These are phyloP conservation scores for Castanea sativa DNA, from an alignment of 306 rosid genomes.

Conservation along the genomic window DNA sequence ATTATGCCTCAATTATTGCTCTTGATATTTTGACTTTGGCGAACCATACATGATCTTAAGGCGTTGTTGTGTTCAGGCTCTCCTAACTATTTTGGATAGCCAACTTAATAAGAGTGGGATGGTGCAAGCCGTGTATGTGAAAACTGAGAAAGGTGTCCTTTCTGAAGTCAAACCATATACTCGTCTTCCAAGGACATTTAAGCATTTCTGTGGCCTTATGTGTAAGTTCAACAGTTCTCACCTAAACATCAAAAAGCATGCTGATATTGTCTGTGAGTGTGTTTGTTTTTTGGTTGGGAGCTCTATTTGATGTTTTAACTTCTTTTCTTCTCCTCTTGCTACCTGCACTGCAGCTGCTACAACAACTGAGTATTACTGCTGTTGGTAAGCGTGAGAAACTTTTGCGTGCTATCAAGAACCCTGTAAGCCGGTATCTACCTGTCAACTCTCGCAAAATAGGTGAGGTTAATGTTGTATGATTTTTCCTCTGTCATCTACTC, in stretches of 20 bases:
- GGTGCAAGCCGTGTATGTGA: conserved; percentile 35
- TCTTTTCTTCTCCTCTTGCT: neutral
- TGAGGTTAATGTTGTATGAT: neutral
- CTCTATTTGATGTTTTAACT: neutral
- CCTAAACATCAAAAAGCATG: too few species aligned
- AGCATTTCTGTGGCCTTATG: conserved; percentile 37
- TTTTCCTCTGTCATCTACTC: neutral
- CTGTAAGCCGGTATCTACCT: conserved; percentile 24
- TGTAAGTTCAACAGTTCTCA: conserved; percentile 9
- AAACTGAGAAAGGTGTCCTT: conserved; percentile 27
- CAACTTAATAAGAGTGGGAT: conserved; percentile 38
- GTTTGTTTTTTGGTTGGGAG: neutral
- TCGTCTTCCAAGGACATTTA: conserved; percentile 29
- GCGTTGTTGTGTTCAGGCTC: conserved; percentile 8
- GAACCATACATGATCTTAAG: too few species aligned
- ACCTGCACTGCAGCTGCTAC: conserved; percentile 30
- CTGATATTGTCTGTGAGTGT: neutral
- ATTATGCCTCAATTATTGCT: neutral
- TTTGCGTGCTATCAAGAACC: conserved; percentile 17
- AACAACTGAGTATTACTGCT: conserved; percentile 17
- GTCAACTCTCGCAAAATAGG: conserved; percentile 28
- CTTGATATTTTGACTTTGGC: too few species aligned
- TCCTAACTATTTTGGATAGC: conserved; percentile 30
- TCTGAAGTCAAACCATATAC: conserved; percentile 42
- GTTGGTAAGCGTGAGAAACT: conserved; percentile 37